Percentiles rank a stretch among this genome's conserved stretches.
Evolutionary conservation across 805 yeast species (phyloP).

Genomic region (Zygotorulaspora chibaensis): DNA sequence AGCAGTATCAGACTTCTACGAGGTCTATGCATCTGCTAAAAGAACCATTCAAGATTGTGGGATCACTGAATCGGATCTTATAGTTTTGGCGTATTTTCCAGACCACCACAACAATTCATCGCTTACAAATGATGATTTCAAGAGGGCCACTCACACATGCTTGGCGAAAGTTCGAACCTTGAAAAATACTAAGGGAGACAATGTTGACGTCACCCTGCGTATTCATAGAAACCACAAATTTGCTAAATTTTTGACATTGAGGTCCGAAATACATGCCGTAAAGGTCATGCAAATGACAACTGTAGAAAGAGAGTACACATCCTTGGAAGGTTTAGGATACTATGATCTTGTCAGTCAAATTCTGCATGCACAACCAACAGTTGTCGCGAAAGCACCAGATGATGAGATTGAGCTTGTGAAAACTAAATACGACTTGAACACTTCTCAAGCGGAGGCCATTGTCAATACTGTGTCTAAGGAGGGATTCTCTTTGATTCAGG

Average conservation of each 20-base stretch:
- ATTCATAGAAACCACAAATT: slow-evolving; percentile 49
- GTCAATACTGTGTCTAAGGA: slow-evolving; percentile 58
- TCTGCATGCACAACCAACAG: slow-evolving; percentile 56
- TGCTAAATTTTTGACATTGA: slow-evolving; percentile 52
- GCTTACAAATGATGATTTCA: slow-evolving; percentile 35
- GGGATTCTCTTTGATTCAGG: slow-evolving; percentile 92
- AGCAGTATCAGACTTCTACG: slow-evolving; percentile 81
- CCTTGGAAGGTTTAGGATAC: slow-evolving; percentile 75
- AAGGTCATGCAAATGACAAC: slow-evolving; percentile 84
- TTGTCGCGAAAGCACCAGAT: slow-evolving; percentile 23
- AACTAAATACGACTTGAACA: slow-evolving; percentile 57
- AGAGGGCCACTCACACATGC: slow-evolving; percentile 46
- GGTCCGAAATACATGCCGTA: slow-evolving; percentile 61
- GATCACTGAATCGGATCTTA: slow-evolving; percentile 70
- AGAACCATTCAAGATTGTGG: slow-evolving; percentile 46
- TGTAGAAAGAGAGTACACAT: slow-evolving; percentile 85
- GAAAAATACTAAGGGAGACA: slow-evolving; percentile 60
- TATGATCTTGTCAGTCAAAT: slow-evolving; percentile 73
- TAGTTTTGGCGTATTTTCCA: slow-evolving; percentile 56
- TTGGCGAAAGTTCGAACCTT: slow-evolving; percentile 76
- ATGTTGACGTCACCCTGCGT: slow-evolving; percentile 69
- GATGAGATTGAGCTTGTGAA: slow-evolving; percentile 43
- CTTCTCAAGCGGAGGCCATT: slow-evolving; percentile 89
- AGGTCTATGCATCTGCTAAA: slow-evolving; percentile 70
- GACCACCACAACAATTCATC: slow-evolving; percentile 28